Conservation (phyloP, 2,329 filamentous ascomycete genomes). For the Onygenales sp. region DNA sequence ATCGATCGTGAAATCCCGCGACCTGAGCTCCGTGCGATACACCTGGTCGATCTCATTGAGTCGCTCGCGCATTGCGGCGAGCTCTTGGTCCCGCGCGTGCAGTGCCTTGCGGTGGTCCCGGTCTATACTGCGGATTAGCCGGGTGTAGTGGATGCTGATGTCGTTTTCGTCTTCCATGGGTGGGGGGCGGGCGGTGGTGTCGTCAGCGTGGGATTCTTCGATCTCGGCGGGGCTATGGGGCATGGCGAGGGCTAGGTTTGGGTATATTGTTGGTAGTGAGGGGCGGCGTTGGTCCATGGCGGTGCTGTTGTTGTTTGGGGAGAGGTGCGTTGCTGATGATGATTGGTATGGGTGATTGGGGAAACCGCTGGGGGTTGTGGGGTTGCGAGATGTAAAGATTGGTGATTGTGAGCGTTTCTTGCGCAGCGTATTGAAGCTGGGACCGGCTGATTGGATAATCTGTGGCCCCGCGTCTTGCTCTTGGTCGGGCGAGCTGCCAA, state of each 20-base stretch:
- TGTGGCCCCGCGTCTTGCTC: background rate
- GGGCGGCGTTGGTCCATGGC: background rate
- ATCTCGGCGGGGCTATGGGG: slow-evolving; percentile 8
- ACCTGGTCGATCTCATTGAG: slow-evolving; percentile 23
- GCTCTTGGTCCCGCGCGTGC: slow-evolving; percentile 19
- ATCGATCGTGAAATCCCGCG: slow-evolving; percentile 20
- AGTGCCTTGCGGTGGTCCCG: slow-evolving; percentile 19
- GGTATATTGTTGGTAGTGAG: background rate
- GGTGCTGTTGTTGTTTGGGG: slow-evolving; percentile 6
- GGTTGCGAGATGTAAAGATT: background rate
- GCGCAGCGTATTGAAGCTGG: slow-evolving; percentile 4
- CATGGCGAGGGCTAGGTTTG: slow-evolving; percentile 3
- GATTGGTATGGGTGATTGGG: slow-evolving; percentile 1
- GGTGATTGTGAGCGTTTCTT: background rate
- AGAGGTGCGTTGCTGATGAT: slow-evolving; percentile 6
- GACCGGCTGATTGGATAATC: slow-evolving; percentile 10
- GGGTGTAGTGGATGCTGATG: slow-evolving; percentile 19
- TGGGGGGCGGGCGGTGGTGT: slow-evolving; percentile 11
- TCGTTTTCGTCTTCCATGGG: slow-evolving; percentile 22
- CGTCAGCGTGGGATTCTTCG: slow-evolving; percentile 12
- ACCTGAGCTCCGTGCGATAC: slow-evolving; percentile 20
- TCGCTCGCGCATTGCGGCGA: slow-evolving; percentile 17
- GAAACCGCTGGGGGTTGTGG: background rate
- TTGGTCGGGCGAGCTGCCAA: background rate
- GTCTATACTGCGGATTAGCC: slow-evolving; percentile 22